Percentiles rank a stretch among this genome's conserved stretches.
Evolutionary conservation across 352 stramenopile species (phyloP).

Genomic region (Pythium periplocum): DNA sequence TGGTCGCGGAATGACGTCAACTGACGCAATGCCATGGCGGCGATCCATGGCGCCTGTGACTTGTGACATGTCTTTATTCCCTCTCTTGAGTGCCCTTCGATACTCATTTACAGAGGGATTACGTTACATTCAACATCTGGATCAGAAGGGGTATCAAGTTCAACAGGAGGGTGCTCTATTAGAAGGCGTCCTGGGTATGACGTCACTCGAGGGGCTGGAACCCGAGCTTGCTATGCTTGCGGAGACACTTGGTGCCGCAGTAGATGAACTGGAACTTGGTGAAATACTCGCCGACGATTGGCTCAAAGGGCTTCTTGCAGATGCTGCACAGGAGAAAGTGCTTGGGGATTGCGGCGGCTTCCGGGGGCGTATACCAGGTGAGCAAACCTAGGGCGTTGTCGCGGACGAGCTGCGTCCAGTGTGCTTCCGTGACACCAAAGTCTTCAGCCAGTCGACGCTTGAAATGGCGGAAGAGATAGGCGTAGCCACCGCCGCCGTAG

Average conservation of each 20-base stretch:
- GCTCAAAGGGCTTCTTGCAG: slow-evolving; percentile 67
- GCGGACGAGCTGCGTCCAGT: slow-evolving; percentile 41
- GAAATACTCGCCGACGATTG: slow-evolving; percentile 83
- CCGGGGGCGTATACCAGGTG: slow-evolving; percentile 56
- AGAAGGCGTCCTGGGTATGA: too few species aligned
- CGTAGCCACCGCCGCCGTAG: slow-evolving; percentile 66
- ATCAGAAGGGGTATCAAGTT: slow-evolving; percentile 8
- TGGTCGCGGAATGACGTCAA: too few species aligned
- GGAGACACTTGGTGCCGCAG: slow-evolving; percentile 79
- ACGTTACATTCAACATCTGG: slow-evolving; percentile 6
- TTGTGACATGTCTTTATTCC: slow-evolving; percentile 15
- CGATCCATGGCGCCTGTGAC: too few species aligned
- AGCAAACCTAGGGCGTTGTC: slow-evolving; percentile 44
- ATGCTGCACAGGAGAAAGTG: slow-evolving; percentile 74
- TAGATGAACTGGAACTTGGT: slow-evolving; percentile 83
- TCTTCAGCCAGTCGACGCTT: slow-evolving; percentile 25
- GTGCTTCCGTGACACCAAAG: slow-evolving; percentile 23
- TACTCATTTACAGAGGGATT: slow-evolving; percentile 6
- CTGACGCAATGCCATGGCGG: too few species aligned
- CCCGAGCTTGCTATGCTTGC: slow-evolving; percentile 55
- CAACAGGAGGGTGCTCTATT: background rate
- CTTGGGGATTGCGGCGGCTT: slow-evolving; percentile 51
- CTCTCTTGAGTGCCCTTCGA: slow-evolving; percentile 3
- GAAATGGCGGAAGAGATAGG: slow-evolving; percentile 50
- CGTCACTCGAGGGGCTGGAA: slow-evolving; percentile 27